Evolutionary conservation across 2,329 filamentous ascomycete genomes (phyloP), one percentile per base, ranked within the genome.

Genomic region (Ophiognomonia clavigignenti-juglandacearum): DNA sequence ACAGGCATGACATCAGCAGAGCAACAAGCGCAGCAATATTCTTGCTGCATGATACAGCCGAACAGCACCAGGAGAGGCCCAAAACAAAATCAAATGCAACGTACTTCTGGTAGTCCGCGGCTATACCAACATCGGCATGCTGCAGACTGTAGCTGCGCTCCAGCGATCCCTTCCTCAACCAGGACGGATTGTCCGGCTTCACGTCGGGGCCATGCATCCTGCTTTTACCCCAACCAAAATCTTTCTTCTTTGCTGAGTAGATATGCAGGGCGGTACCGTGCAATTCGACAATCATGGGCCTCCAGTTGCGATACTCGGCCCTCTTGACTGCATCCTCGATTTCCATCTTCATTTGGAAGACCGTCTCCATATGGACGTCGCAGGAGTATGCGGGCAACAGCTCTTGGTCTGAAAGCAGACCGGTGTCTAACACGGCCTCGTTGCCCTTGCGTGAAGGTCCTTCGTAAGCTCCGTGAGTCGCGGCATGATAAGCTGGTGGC

Each of bases 71-170:
- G n/a, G 20, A 31, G 26, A 24, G 8, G 34, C 22, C 20, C 26
- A 39, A 29, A 29, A 35, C 32, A 27, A 35, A 13, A 46, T 16
- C 16, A 45, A 14, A 40, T 18, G 37, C 19, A 45, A 71, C 77
- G 57, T 64, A 82, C 75, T 88, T 86, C 57, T 77, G 73, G 60
- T 86, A 85, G 63, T 90, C 86, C 14, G 80, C 77, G 9, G 86
- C 86, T 52, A 89, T 77, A 10, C 86, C 86, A 19, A 85, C 79
- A 63, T 90, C 86, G 19, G 85, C 86, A 60, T 89, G 83, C 53
- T 88, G 77, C 39, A 90, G 71, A 43, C 81, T 85, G 60, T 88
- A 90, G n/a, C 75, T 77, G 60, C 73, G 78, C 53, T 88, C 68
- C 31, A 88, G 64, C 46, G 71, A 71, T 18, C 77, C 78, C 51